Evolutionary conservation across 2,329 filamentous ascomycete species (phyloP).

Genomic region (Xylaria sp.): DNA sequence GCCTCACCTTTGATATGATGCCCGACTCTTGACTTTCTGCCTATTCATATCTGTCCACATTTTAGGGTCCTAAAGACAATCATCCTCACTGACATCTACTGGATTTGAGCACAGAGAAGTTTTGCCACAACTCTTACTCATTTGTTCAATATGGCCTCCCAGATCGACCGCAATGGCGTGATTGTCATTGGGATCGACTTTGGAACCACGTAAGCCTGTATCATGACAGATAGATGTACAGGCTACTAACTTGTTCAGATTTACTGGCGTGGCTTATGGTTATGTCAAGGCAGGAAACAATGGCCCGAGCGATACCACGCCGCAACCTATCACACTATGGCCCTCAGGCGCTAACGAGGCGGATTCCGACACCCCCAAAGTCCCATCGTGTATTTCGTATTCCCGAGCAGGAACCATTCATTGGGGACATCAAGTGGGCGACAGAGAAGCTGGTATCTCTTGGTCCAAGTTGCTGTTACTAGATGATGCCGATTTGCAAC

Average conservation of each 20-base stretch:
- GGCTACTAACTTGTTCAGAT: conserved; percentile 12
- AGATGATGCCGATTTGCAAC: conserved; percentile 9
- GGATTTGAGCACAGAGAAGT: not conserved
- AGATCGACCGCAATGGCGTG: not conserved
- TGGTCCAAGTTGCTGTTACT: conserved; percentile 35
- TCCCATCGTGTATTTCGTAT: conserved; percentile 22
- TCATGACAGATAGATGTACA: no score
- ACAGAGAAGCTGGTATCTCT: not conserved
- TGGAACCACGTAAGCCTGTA: conserved; percentile 29
- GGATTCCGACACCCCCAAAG: conserved; percentile 20
- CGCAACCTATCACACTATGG: conserved; percentile 21
- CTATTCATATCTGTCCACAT: not conserved
- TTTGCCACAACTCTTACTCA: not conserved
- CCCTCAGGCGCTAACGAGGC: not conserved
- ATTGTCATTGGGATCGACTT: conserved; percentile 31
- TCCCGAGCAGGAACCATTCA: not conserved
- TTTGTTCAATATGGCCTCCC: not conserved
- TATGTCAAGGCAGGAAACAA: not conserved
- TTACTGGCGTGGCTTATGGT: conserved; percentile 30
- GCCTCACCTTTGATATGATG: not conserved
- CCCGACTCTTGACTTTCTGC: not conserved
- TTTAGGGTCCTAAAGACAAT: not conserved
- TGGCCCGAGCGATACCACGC: not conserved
- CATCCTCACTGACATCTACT: not conserved
- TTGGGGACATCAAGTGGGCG: conserved; percentile 22